Conservation (phyloP, 495 filamentous ascomycete genomes). For the Annulohypoxylon maeteangense region DNA sequence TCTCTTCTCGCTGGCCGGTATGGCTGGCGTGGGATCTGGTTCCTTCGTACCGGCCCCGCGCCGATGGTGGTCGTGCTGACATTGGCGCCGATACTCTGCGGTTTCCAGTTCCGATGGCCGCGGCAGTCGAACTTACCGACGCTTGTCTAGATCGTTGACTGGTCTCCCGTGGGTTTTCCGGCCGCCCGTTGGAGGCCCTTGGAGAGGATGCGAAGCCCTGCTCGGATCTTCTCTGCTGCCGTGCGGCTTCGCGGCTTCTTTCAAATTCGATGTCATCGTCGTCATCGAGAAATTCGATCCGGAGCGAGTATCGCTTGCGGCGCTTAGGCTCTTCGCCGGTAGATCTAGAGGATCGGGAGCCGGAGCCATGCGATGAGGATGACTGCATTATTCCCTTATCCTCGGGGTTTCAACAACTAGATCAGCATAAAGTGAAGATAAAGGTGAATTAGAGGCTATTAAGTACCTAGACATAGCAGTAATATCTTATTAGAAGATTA, state of each 20-base stretch:
- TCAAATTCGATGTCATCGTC: conserved; percentile 1
- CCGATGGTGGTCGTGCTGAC: background rate
- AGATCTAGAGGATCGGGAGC: conserved; percentile 1
- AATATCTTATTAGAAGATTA: background rate
- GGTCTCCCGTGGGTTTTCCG: background rate
- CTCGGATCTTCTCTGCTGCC: background rate
- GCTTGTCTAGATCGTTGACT: background rate
- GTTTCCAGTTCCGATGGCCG: background rate
- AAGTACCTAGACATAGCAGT: background rate
- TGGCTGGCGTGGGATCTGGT: background rate
- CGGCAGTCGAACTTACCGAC: background rate
- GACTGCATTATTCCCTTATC: conserved; percentile 12
- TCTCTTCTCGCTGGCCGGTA: background rate
- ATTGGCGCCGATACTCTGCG: background rate
- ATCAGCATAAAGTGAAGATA: background rate
- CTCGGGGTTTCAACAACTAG: background rate
- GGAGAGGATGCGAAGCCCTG: background rate
- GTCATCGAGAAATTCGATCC: conserved; percentile 25
- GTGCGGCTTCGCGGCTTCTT: background rate
- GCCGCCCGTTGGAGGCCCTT: background rate
- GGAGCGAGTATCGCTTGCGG: conserved; percentile 31
- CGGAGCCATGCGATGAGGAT: background rate
- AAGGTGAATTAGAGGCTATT: background rate
- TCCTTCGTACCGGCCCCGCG: background rate
- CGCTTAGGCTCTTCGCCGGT: background rate